Evolutionary conservation across 345 rosid species (phyloP), one percentile per base, ranked within the genome.

Genomic region (Ceriops decandra): DNA sequence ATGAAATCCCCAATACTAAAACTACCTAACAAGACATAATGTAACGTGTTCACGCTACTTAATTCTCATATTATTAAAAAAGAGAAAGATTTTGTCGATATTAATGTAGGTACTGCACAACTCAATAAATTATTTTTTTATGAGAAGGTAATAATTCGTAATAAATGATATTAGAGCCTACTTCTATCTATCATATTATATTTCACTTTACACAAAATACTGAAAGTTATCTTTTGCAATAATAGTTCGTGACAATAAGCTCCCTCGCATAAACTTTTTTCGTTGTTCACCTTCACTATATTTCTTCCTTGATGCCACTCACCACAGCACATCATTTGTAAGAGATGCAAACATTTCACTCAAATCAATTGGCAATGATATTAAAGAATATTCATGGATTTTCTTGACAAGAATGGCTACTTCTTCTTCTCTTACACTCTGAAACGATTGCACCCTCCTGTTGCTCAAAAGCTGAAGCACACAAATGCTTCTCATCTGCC

Each of bases 401-500:
- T 57, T 83, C 2, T 78, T 64, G 4, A 81, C 57, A 16, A 82
- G 8, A 10, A 66, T 32, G 2, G 19, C 60, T 3, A 77, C 68
- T 72, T 90, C 91, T 54, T 88, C 85, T 77, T 80, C 79, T 64
- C 83, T 78, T 5, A 85, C 71, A 0, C 26, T 33, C 11, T 64
- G 67, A 57, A 82, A 85, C 2, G 86, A 70, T 0, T 74, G 77
- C 6, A 87, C 89, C 69, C 78, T 85, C 67, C 66, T 84, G 70
- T 59, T 77, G 77, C 81, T 88, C 6, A 88, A 73, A 47, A 90
- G 81, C 52, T 82, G 84, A 2, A 81, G 52, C 13, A 84, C 79
- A 46, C 83, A 77, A 3, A 85, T 42, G 64, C 86, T 82, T 74
- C 77, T 88, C 68, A 85, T 74, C 60, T 87, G 87, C 59, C 92